These are phyloP conservation scores for Diospyros lotus DNA, from an alignment of 148 eudicot species.

Conservation along the genomic window DNA sequence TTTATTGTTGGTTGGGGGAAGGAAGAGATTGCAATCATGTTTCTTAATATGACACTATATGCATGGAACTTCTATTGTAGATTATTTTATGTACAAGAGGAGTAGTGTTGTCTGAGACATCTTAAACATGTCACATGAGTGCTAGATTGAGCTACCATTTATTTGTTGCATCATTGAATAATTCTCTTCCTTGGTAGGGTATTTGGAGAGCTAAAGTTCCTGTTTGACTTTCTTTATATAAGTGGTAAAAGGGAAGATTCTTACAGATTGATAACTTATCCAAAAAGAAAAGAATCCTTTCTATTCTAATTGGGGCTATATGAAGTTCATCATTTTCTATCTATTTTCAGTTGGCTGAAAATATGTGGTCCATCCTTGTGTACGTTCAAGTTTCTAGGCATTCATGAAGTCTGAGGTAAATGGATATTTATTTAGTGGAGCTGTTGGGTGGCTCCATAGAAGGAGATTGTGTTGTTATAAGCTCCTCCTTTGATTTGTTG, in stretches of 20 bases:
- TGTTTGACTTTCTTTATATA: background rate
- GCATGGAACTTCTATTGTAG: background rate
- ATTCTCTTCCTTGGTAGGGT: background rate
- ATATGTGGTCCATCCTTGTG: too few relatives aligned
- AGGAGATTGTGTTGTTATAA: background rate
- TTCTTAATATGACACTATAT: background rate
- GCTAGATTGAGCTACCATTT: constrained; percentile 1
- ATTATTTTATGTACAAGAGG: background rate
- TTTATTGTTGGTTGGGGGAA: background rate
- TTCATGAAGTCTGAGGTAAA: too few relatives aligned
- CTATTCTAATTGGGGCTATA: too few relatives aligned
- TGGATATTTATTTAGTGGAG: too few relatives aligned
- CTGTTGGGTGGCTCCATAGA: too few relatives aligned
- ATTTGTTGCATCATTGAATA: background rate
- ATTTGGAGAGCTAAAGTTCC: background rate
- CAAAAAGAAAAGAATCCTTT: too few relatives aligned
- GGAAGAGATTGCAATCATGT: background rate
- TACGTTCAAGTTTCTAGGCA: too few relatives aligned
- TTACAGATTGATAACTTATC: too few relatives aligned
- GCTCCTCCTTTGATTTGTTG: background rate
- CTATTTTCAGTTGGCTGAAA: too few relatives aligned
- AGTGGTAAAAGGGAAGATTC: background rate
- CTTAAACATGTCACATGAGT: background rate
- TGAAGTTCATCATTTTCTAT: background rate
- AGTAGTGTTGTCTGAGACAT: background rate